Percentiles rank a stretch among this genome's conserved stretches.
Conservation (phyloP, 169 alveolate species). For the Theileria orientalis region DNA sequence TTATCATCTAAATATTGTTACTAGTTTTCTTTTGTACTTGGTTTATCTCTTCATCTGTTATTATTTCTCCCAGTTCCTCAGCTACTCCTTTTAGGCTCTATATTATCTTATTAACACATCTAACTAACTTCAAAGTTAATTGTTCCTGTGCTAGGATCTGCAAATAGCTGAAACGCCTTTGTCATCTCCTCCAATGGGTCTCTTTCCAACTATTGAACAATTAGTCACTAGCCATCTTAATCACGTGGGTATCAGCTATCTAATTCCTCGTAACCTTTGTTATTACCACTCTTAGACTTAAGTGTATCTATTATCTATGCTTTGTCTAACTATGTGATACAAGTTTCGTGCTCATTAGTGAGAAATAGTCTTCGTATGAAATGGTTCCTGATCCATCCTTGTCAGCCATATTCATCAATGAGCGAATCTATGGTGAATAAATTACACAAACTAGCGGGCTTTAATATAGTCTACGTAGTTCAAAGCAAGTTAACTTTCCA, state of each 20-base stretch:
- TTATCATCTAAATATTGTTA: constrained; percentile 88
- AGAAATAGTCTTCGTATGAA: constrained; percentile 81
- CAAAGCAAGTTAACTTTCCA: background rate
- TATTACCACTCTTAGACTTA: background rate
- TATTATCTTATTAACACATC: background rate
- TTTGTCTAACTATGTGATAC: too few relatives aligned
- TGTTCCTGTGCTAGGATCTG: constrained; percentile 95
- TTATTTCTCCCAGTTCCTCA: constrained; percentile 96
- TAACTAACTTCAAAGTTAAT: constrained; percentile 84
- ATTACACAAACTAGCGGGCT: too few relatives aligned
- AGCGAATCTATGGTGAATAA: constrained; percentile 74
- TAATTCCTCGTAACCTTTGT: background rate
- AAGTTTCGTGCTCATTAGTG: constrained; percentile 75
- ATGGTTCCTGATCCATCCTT: constrained; percentile 87
- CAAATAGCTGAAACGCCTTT: constrained; percentile 94
- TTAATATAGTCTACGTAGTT: constrained; percentile 1
- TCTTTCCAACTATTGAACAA: constrained; percentile 75
- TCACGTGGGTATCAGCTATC: too few relatives aligned
- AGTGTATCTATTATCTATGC: too few relatives aligned
- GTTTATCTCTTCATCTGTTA: constrained; percentile 96
- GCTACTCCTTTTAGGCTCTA: constrained; percentile 95
- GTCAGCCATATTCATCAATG: constrained; percentile 91
- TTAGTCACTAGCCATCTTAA: background rate
- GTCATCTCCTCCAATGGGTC: constrained; percentile 95
- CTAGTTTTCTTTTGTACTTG: constrained; percentile 68